These are phyloP conservation scores for Pachyrhizus erosus DNA, from an alignment of 306 rosid genomes.

Conservation along the genomic window DNA sequence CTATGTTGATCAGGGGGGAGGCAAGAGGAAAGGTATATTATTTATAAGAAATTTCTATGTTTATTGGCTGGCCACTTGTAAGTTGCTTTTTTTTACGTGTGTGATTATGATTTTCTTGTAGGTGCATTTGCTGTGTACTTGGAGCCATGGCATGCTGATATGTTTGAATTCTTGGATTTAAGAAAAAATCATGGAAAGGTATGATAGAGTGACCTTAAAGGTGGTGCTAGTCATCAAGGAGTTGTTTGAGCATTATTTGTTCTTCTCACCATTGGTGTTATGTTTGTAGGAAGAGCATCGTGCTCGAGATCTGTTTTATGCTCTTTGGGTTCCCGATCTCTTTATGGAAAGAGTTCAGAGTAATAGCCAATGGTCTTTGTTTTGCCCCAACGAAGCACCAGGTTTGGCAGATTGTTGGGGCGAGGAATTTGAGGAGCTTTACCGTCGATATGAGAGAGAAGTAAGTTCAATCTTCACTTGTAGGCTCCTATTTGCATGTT, in stretches of 20 bases:
- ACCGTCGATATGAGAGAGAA: conserved; percentile 67
- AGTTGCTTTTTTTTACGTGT: not conserved
- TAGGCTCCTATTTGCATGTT: not conserved
- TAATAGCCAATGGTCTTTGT: conserved; percentile 84
- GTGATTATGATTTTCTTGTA: conserved; percentile 39
- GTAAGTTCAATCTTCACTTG: conserved; percentile 46
- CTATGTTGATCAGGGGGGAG: conserved; percentile 99
- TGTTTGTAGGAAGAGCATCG: conserved; percentile 83
- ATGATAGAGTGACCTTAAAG: conserved; percentile 14
- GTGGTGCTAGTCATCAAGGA: not conserved
- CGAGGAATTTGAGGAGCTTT: conserved; percentile 78
- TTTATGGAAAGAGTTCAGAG: conserved; percentile 93
- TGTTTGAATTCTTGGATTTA: conserved; percentile 82
- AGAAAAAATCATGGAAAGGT: conserved; percentile 95
- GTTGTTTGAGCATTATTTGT: not conserved
- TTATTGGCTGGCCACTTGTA: not conserved
- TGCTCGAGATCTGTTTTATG: conserved; percentile 93
- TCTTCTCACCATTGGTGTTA: not conserved
- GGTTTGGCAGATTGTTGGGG: conserved; percentile 99
- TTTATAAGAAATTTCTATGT: not conserved
- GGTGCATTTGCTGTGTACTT: conserved; percentile 97
- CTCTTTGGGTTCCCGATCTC: conserved; percentile 96
- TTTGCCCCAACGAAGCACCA: conserved; percentile 79
- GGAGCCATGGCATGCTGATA: conserved; percentile 99
- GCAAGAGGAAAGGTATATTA: conserved; percentile 90